Percentiles rank a stretch among this genome's conserved stretches.
phyloP scores from a whole-genome alignment of 208 protist genomes.

The Crithidia mellificae region DNA sequence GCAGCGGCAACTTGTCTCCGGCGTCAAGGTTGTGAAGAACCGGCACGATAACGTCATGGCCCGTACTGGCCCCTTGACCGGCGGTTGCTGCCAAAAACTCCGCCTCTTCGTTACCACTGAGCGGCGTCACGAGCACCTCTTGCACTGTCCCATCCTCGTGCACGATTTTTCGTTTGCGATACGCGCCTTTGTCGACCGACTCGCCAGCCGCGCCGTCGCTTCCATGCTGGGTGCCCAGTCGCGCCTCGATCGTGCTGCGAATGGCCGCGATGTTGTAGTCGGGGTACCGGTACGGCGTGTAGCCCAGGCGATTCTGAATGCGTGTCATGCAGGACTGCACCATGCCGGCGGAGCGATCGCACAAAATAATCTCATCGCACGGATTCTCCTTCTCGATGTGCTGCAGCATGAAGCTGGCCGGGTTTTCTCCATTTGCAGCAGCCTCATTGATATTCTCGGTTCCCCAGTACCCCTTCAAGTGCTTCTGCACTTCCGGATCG shows the following conservation, averaged over 20 bases:
- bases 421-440: constrained; percentile 15
- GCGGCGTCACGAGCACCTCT: constrained; percentile 50
- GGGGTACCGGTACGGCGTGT: constrained; percentile 77
- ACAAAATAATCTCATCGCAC: constrained; percentile 74
- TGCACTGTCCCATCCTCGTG: constrained; percentile 56
- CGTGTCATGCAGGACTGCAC: constrained; percentile 56
- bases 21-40: constrained; percentile 44
- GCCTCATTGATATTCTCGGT: neutral
- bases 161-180: constrained; percentile 47
- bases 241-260: constrained; percentile 31
- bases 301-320: constrained; percentile 62
- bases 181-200: constrained; percentile 7
- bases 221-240: constrained; percentile 3
- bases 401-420: constrained; percentile 37
- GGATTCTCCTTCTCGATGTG: constrained; percentile 39
- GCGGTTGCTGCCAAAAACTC: constrained; percentile 30
- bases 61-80: neutral
- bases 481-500: constrained; percentile 42
- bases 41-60: constrained; percentile 39
- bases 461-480: constrained; percentile 20
- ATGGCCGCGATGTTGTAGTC: constrained; percentile 68
- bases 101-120: constrained; percentile 38
- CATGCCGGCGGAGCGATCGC: constrained; percentile 78
- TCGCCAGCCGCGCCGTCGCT: constrained; percentile 10
- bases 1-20: constrained; percentile 52